phyloP scores from a whole-genome alignment of 257 asterid species.

The Ocimum tenuiflorum region DNA sequence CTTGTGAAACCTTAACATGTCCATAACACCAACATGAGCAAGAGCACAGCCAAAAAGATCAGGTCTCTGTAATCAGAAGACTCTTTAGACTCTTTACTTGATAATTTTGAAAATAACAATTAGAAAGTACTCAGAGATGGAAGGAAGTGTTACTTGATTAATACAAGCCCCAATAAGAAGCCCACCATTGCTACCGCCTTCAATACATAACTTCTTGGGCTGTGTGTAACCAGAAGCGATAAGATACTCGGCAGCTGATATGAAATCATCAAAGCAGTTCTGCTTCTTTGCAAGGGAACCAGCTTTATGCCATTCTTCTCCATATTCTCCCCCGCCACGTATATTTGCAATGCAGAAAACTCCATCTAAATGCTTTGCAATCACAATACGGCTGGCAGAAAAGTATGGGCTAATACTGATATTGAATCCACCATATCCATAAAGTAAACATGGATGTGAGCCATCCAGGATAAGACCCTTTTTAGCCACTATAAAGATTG shows the following conservation, averaged over 20 bases:
- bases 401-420: constrained; percentile 69
- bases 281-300: constrained; percentile 80
- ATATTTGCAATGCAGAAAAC: constrained; percentile 78
- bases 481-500: constrained; percentile 71
- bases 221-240: constrained; percentile 81
- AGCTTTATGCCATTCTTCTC: constrained; percentile 97
- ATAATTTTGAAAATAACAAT: neutral
- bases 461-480: constrained; percentile 71
- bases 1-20: constrained; percentile 96
- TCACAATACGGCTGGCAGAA: constrained; percentile 49
- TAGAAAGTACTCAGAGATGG: neutral
- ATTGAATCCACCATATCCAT: constrained; percentile 85
- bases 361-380: constrained; percentile 59
- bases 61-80: constrained; percentile 62
- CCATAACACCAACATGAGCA: constrained; percentile 99
- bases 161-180: constrained; percentile 90
- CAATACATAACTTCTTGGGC: constrained; percentile 76
- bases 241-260: constrained; percentile 71
- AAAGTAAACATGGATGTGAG: constrained; percentile 79
- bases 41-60: constrained; percentile 96
- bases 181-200: constrained; percentile 99
- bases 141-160: constrained; percentile 57
- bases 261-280: constrained; percentile 87
- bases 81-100: neutral
- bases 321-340: constrained; percentile 98